These are phyloP conservation scores for Cordyceps sp. DNA, from an alignment of 2,329 filamentous ascomycete genomes.

Conservation along the genomic window DNA sequence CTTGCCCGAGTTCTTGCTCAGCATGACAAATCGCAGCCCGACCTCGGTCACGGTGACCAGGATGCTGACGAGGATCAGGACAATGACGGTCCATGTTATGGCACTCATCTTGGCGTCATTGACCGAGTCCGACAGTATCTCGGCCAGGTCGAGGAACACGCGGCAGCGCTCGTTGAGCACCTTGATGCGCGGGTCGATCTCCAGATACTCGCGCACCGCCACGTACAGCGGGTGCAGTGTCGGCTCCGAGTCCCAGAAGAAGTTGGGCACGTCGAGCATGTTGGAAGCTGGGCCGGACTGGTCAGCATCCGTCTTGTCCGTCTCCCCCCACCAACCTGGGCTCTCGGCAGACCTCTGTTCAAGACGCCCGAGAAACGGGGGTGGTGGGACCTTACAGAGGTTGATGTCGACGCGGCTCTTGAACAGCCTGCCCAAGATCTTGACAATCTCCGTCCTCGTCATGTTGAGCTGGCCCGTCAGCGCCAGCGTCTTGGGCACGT, in stretches of 20 bases:
- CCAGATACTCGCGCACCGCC: conserved; percentile 90
- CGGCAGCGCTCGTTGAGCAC: conserved; percentile 94
- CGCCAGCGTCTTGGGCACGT: conserved; percentile 78
- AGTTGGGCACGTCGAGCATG: conserved; percentile 88
- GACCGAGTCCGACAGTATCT: conserved; percentile 84
- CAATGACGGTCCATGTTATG: conserved; percentile 97
- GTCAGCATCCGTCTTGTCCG: background rate
- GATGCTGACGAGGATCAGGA: conserved; percentile 82
- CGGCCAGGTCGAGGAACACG: conserved; percentile 89
- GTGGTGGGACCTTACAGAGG: conserved; percentile 49
- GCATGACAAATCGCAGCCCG: conserved; percentile 64
- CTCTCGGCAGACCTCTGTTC: too few relatives aligned
- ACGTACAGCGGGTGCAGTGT: conserved; percentile 88
- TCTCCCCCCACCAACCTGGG: too few relatives aligned
- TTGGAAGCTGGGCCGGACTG: conserved; percentile 54
- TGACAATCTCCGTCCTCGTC: conserved; percentile 81
- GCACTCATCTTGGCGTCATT: conserved; percentile 89
- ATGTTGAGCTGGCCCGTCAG: conserved; percentile 82
- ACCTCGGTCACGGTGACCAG: conserved; percentile 84
- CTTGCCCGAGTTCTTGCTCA: conserved; percentile 20
- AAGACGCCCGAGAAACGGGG: too few relatives aligned
- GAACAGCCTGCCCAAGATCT: conserved; percentile 78
- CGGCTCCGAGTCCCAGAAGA: conserved; percentile 97
- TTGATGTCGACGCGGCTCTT: conserved; percentile 95
- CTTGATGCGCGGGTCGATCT: conserved; percentile 90